Conservation (phyloP, 2,329 filamentous ascomycete species). For the Cercospora citrullina region DNA sequence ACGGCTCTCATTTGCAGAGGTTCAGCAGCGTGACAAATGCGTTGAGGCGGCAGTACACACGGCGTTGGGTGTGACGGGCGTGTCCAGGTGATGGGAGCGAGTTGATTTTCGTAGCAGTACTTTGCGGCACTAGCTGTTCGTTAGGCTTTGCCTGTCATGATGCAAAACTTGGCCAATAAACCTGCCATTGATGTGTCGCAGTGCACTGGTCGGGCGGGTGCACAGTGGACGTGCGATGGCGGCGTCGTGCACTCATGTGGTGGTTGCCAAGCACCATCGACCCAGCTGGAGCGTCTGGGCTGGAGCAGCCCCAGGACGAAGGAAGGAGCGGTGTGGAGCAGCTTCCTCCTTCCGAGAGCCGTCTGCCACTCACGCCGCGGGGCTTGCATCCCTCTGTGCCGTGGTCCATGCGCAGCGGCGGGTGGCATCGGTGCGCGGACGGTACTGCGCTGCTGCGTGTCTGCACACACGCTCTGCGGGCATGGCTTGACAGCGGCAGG, state of each 20-base stretch:
- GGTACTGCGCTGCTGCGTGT: neutral
- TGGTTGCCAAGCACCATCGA: neutral
- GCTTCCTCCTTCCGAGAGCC: neutral
- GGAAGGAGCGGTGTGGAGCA: neutral
- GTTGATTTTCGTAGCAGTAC: neutral
- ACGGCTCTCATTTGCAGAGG: neutral
- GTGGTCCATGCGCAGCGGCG: neutral
- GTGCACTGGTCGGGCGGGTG: neutral
- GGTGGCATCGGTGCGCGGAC: neutral
- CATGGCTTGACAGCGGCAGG: neutral
- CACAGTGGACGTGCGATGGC: neutral
- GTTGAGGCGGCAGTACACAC: neutral
- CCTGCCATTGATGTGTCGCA: neutral
- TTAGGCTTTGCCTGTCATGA: neutral
- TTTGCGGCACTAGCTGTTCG: neutral
- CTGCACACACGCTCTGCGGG: neutral
- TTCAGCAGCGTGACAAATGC: neutral
- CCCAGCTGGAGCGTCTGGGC: neutral
- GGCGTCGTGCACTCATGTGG: neutral
- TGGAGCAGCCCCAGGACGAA: neutral
- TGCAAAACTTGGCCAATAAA: neutral
- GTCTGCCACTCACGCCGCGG: too few species aligned
- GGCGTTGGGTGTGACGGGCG: neutral
- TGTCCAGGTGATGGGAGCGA: neutral
- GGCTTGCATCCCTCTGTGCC: too few species aligned